Conservation (phyloP, 1,284 basidiomycete genomes). For the Ustilago nuda region DNA sequence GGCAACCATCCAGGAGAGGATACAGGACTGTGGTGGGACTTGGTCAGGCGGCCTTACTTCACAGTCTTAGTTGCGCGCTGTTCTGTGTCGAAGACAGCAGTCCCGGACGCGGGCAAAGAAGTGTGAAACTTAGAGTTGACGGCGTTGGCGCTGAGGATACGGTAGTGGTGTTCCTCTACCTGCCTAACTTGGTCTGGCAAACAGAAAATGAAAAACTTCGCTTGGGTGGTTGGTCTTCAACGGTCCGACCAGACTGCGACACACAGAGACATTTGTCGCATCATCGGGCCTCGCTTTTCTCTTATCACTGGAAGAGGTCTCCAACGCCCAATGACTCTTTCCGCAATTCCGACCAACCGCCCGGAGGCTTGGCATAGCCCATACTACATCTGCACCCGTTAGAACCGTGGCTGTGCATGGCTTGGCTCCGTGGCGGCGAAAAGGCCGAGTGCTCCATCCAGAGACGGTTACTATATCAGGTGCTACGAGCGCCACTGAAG, state of each 20-base stretch:
- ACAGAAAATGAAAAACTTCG: conserved; percentile 4
- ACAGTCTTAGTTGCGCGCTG: not conserved
- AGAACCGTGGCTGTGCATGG: not conserved
- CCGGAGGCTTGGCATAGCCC: not conserved
- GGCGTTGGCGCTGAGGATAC: not conserved
- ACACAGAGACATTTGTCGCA: conserved; percentile 4
- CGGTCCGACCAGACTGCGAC: not conserved
- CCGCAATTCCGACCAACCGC: not conserved
- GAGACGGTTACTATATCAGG: not conserved
- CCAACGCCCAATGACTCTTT: not conserved
- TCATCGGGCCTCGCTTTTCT: conserved; percentile 5
- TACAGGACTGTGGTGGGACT: no score
- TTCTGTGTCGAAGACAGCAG: not conserved
- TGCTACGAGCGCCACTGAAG: not conserved
- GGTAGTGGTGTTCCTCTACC: conserved; percentile 3
- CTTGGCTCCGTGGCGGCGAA: not conserved
- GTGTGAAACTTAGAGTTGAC: no score
- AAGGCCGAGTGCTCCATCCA: not conserved
- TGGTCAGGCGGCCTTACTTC: no score
- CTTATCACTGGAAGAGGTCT: not conserved
- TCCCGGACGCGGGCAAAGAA: not conserved
- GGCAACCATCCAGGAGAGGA: no score
- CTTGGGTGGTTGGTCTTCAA: conserved; percentile 2
- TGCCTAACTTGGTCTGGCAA: conserved; percentile 10
- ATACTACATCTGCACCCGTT: not conserved